phyloP scores from a whole-genome alignment of 345 rosid species.

The Eucalyptus brandiana region DNA sequence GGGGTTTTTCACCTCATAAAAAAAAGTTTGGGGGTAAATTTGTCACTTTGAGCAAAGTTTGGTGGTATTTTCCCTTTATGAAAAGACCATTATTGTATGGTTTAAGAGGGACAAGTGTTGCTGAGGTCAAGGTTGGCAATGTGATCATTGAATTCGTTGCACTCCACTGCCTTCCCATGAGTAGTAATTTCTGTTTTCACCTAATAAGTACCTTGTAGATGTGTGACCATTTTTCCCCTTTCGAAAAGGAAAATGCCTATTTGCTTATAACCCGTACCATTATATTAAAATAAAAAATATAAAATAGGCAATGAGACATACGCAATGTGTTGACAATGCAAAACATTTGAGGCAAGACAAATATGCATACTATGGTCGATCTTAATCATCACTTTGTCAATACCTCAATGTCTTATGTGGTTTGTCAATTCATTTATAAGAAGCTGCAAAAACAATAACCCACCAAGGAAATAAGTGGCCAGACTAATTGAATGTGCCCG shows the following conservation, averaged over 20 bases:
- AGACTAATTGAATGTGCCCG: not conserved
- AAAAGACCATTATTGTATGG: too few species aligned
- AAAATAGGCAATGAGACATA: not conserved
- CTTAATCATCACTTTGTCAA: not conserved
- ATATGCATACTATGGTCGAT: fast-evolving
- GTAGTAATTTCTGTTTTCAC: not conserved
- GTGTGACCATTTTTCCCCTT: not conserved
- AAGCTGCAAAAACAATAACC: not conserved
- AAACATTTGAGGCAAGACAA: not conserved
- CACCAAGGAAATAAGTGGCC: not conserved
- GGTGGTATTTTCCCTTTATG: too few species aligned
- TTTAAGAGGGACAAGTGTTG: fast-evolving
- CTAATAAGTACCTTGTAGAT: not conserved
- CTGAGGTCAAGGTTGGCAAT: too few species aligned
- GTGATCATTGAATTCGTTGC: too few species aligned
- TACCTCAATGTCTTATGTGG: not conserved
- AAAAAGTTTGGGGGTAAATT: too few species aligned
- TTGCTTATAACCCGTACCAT: not conserved
- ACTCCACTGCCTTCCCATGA: not conserved
- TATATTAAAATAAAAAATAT: not conserved
- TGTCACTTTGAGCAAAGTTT: too few species aligned
- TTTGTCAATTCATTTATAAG: not conserved
- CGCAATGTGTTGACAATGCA: not conserved
- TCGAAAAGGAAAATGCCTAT: not conserved
- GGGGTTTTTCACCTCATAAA: too few species aligned